phyloP scores from a whole-genome alignment of 1,284 basidiomycete genomes.

The Cryptococcus sp. region DNA sequence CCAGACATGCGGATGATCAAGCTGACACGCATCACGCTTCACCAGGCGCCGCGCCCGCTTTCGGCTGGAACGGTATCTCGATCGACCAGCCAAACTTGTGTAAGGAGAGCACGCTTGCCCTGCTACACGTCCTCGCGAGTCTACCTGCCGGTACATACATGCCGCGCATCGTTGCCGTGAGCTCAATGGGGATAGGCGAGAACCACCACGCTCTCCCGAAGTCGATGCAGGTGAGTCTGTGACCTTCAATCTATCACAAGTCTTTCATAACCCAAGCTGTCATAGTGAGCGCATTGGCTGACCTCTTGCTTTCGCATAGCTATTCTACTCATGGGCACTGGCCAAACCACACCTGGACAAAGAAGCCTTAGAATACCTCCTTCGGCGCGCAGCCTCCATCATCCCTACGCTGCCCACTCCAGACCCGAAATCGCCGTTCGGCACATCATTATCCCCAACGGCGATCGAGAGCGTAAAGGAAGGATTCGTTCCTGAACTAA shows the following conservation, averaged over 20 bases:
- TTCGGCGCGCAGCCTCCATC: conserved; percentile 17
- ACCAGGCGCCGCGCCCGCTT: conserved; percentile 19
- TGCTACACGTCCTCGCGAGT: conserved; percentile 19
- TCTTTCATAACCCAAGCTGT: too few species aligned
- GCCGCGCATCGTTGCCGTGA: conserved; percentile 30
- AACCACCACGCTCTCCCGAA: conserved; percentile 30
- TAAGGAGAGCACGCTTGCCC: conserved; percentile 18
- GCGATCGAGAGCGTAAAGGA: conserved; percentile 5
- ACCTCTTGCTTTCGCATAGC: conserved; percentile 8
- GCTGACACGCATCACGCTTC: not conserved
- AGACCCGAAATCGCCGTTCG: not conserved
- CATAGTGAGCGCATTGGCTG: too few species aligned
- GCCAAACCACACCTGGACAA: conserved; percentile 35
- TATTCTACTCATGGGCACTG: conserved; percentile 28
- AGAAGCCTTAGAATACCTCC: conserved; percentile 31
- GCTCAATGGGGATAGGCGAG: conserved; percentile 36
- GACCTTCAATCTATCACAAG: not conserved
- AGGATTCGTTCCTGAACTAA: conserved; percentile 26
- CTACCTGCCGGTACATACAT: not conserved
- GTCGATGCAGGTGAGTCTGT: conserved; percentile 24
- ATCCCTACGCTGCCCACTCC: conserved; percentile 8
- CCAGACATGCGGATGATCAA: not conserved
- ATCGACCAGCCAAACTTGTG: conserved; percentile 31
- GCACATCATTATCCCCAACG: conserved; percentile 11
- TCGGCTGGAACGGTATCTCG: conserved; percentile 20